Base-by-base conservation (phyloP, 495 filamentous ascomycete species). In the Aspergillus panamensis region DNA sequence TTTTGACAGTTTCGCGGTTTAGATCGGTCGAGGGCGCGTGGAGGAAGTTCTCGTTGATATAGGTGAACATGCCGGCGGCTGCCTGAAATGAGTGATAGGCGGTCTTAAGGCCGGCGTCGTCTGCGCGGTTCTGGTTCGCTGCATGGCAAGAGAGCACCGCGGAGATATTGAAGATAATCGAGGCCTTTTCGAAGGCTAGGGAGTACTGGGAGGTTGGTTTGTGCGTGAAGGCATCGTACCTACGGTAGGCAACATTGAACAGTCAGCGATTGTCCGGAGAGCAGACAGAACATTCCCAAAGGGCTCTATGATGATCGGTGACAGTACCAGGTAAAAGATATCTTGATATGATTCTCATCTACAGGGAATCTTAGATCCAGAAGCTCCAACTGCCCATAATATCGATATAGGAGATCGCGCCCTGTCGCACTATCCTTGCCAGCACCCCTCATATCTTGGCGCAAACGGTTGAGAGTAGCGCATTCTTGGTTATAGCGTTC, bases 161-260 rank as follows among this genome's bases (percentile, higher is more conserved):
- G 19, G 94, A 96, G 67, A 98, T 97, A 73, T 98, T 98, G 83
- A 98, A 98, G 64, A 98, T 96, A 69, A 98, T 96, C 55, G 95
- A 97, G 17, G 94, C 94, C 73, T 98, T 98, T 73, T 98, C 94
- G 73, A 92, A 98, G 32, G 94, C 94, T 31, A 97, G 82, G 31
- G 92, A 96, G 74, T 95, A 96, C 69, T 98, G 94, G 9, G 93
- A 84, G 3, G 95, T 97, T 14, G 90, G 81, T 66, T 97, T 97
- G 70, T 96, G 92, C 21, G 94, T 98, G 74, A 98, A 98, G 39
- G 94, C 94, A 73, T 98, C 94, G 72, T 93, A 96, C 92, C 92
- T 97, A 67, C 16, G 1, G 8, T 21, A 51, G 48, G 33, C 25
- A 48, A 48, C 51, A 35, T 31, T 35, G 39, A 20, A 55, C 44